These are phyloP conservation scores for Lepiota brunneoincarnata DNA, from an alignment of 768 basidiomycete species.

Conservation along the genomic window DNA sequence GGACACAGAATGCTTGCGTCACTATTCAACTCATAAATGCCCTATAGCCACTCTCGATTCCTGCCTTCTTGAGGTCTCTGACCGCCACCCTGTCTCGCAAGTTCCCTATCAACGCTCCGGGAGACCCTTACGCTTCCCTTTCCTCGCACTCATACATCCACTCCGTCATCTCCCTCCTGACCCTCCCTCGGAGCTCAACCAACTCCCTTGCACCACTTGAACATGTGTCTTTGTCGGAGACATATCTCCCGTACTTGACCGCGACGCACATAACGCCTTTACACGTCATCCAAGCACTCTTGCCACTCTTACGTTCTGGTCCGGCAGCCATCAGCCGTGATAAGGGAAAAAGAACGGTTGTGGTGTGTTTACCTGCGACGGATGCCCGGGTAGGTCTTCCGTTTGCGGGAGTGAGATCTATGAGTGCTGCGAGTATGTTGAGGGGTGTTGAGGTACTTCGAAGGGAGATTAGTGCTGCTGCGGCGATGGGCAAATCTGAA, in stretches of 20 bases:
- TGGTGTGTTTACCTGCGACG: conserved; percentile 73
- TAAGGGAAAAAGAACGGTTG: conserved; percentile 55
- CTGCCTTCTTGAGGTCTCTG: conserved; percentile 78
- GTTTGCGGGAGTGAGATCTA: conserved; percentile 62
- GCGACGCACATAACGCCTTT: conserved; percentile 78
- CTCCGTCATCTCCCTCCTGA: conserved; percentile 74
- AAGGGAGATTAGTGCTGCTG: conserved; percentile 63
- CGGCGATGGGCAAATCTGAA: conserved; percentile 50
- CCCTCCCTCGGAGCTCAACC: conserved; percentile 43
- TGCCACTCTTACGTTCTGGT: conserved; percentile 74
- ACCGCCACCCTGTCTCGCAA: conserved; percentile 76
- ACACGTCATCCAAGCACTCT: conserved; percentile 69
- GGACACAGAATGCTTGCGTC: background rate
- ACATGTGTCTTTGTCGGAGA: conserved; percentile 57
- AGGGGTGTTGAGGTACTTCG: conserved; percentile 73
- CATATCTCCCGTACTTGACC: conserved; percentile 70
- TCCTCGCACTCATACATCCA: conserved; percentile 69
- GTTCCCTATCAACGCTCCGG: conserved; percentile 75
- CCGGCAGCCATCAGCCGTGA: conserved; percentile 48
- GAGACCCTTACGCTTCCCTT: conserved; percentile 76
- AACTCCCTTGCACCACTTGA: conserved; percentile 63
- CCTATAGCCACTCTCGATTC: conserved; percentile 63
- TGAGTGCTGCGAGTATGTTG: conserved; percentile 73
- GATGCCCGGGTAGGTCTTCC: conserved; percentile 76
- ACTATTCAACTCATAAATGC: conserved; percentile 1